Evolutionary conservation across 164 flowering plant genomes (phyloP).

Genomic region (Tetrastigma voinierianum): DNA sequence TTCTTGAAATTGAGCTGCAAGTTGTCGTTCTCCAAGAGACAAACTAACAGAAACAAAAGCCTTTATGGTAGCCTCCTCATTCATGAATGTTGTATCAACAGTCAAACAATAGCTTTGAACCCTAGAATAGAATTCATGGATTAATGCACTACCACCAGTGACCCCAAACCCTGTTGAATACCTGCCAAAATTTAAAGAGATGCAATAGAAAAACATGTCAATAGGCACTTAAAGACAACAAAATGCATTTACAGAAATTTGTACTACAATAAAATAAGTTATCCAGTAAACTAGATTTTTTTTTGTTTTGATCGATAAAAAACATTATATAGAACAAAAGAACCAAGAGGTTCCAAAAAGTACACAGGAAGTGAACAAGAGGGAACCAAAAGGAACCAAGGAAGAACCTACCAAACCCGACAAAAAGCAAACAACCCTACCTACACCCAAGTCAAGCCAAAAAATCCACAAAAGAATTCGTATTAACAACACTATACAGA

Average conservation of each 20-base stretch:
- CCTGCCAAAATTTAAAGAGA: conserved; percentile 37
- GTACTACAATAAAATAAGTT: too few species aligned
- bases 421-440: too few species aligned
- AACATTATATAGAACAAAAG: too few species aligned
- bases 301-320: too few species aligned
- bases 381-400: too few species aligned
- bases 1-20: conserved; percentile 96
- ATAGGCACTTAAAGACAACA: background rate
- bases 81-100: conserved; percentile 80
- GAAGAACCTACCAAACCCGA: too few species aligned
- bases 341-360: too few species aligned
- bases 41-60: conserved; percentile 74
- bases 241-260: background rate
- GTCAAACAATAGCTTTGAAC: conserved; percentile 79
- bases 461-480: too few species aligned
- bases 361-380: too few species aligned
- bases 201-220: background rate
- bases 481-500: too few species aligned
- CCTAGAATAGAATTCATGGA: conserved; percentile 92
- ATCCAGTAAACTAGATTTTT: too few species aligned
- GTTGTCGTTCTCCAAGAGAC: conserved; percentile 78
- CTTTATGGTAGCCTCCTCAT: conserved; percentile 72
- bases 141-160: conserved; percentile 81
- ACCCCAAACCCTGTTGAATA: conserved; percentile 95
- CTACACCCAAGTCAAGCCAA: too few species aligned